These are phyloP conservation scores for Penicillium turbatum DNA, from an alignment of 495 filamentous ascomycete genomes.

Conservation along the genomic window DNA sequence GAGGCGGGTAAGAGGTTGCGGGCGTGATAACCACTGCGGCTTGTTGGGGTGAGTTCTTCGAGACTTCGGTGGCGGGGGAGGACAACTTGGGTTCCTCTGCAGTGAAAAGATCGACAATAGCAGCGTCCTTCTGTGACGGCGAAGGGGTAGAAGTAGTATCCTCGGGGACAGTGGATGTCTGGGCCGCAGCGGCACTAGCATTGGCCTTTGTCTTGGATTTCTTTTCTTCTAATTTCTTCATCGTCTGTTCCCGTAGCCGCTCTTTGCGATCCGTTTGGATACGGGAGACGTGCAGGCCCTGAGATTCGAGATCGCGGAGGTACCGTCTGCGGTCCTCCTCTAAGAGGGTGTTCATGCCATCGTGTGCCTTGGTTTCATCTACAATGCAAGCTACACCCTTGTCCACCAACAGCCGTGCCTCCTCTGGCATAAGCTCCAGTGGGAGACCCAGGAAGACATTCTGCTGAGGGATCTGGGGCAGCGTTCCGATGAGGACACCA, in stretches of 20 bases:
- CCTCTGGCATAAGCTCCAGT: constrained; percentile 84
- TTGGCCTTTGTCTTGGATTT: constrained; percentile 33
- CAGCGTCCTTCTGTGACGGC: constrained; percentile 3
- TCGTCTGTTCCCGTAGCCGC: constrained; percentile 33
- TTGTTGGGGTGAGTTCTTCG: constrained; percentile 12
- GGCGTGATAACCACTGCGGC: constrained; percentile 51
- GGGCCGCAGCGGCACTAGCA: constrained; percentile 23
- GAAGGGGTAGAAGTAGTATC: constrained; percentile 10
- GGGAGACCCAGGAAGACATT: constrained; percentile 91
- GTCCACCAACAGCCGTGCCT: constrained; percentile 79
- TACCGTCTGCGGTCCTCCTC: constrained; percentile 49
- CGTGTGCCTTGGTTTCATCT: constrained; percentile 68
- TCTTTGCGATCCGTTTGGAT: constrained; percentile 38
- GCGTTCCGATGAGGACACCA: constrained; percentile 78
- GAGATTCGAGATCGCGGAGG: constrained; percentile 41
- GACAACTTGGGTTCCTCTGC: constrained; percentile 18
- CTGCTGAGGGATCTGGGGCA: constrained; percentile 89
- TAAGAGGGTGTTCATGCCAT: constrained; percentile 54
- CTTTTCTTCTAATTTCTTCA: constrained; percentile 42
- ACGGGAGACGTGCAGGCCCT: constrained; percentile 44
- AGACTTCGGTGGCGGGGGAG: constrained; percentile 11
- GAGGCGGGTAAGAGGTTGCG: constrained; percentile 53
- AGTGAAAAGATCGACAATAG: constrained; percentile 42
- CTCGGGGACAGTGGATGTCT: constrained; percentile 8
- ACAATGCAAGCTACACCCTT: constrained; percentile 72